phyloP scores from a whole-genome alignment of 1,139 yeast species.

The Suhomyces terraborum region DNA sequence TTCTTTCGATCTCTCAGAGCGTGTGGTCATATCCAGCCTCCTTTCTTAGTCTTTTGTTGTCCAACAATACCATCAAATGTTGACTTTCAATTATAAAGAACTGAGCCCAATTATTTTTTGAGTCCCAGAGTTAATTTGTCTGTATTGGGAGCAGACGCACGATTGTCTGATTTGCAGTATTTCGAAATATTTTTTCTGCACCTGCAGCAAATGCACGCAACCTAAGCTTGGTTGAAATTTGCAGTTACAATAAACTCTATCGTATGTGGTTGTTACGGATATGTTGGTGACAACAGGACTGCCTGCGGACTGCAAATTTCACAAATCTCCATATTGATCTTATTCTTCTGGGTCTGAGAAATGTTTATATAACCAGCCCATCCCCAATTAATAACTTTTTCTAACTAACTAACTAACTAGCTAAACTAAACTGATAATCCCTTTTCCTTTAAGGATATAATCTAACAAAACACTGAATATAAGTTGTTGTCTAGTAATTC shows the following conservation, averaged over 20 bases:
- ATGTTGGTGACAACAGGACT: not conserved
- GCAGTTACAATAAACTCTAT: conserved; percentile 11
- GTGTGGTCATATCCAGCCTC: not conserved
- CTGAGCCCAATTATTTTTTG: not conserved
- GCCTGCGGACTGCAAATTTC: not conserved
- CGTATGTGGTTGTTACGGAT: conserved; percentile 6
- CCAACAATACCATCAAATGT: not conserved
- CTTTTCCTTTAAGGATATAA: conserved; percentile 8
- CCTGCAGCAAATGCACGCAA: conserved; percentile 6
- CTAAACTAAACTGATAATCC: conserved; percentile 7
- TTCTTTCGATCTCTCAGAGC: no score
- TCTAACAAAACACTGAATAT: conserved; percentile 1
- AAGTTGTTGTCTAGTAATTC: conserved; percentile 5
- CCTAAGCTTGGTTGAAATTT: conserved; percentile 8
- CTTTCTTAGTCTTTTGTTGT: not conserved
- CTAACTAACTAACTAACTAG: conserved; percentile 13
- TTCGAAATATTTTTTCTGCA: no score
- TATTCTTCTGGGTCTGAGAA: conserved; percentile 1
- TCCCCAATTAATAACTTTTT: conserved; percentile 1
- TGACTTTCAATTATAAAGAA: not conserved
- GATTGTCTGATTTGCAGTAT: conserved; percentile 5
- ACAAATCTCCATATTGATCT: conserved; percentile 9
- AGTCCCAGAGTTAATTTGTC: not conserved
- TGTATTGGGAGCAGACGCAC: not conserved
- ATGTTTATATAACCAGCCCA: conserved; percentile 13